Conservation (phyloP, 441 rosid genomes). For the Macaranga tanarius region DNA sequence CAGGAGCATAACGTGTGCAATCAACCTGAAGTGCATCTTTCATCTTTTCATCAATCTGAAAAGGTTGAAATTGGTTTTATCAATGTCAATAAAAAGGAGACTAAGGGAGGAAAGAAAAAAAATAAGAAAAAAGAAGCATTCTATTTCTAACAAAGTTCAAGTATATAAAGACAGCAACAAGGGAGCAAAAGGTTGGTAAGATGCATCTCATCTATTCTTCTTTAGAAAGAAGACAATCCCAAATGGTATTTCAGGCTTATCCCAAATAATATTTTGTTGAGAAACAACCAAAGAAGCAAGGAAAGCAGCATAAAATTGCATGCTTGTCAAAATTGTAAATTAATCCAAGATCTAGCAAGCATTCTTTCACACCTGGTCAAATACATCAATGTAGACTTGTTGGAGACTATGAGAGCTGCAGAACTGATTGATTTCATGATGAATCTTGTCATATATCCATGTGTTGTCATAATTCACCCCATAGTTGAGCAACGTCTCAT, state of each 20-base stretch:
- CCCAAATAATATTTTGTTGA: neutral
- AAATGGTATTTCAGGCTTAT: too few relatives aligned
- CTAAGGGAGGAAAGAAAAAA: neutral
- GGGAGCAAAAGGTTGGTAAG: too few relatives aligned
- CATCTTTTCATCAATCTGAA: slow-evolving; percentile 90
- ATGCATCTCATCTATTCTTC: too few relatives aligned
- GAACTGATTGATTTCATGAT: slow-evolving; percentile 96
- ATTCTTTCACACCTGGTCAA: slow-evolving; percentile 66
- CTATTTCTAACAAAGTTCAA: neutral
- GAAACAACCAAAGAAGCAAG: neutral
- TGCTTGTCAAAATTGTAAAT: neutral
- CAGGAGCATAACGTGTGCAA: slow-evolving; percentile 90
- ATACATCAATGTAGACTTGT: slow-evolving; percentile 94
- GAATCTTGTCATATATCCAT: slow-evolving; percentile 97
- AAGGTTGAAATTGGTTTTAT: slow-evolving; percentile 15
- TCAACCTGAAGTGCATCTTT: slow-evolving; percentile 93
- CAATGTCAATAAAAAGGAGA: neutral
- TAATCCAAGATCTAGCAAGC: neutral
- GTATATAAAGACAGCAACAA: neutral
- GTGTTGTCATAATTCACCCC: slow-evolving; percentile 86
- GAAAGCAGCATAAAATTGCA: neutral
- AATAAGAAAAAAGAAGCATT: neutral
- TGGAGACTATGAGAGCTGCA: slow-evolving; percentile 91
- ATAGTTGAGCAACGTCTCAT: slow-evolving; percentile 74
- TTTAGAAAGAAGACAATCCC: too few relatives aligned